These are phyloP conservation scores for Coffea canephora DNA, from an alignment of 257 asterid genomes.

Conservation along the genomic window DNA sequence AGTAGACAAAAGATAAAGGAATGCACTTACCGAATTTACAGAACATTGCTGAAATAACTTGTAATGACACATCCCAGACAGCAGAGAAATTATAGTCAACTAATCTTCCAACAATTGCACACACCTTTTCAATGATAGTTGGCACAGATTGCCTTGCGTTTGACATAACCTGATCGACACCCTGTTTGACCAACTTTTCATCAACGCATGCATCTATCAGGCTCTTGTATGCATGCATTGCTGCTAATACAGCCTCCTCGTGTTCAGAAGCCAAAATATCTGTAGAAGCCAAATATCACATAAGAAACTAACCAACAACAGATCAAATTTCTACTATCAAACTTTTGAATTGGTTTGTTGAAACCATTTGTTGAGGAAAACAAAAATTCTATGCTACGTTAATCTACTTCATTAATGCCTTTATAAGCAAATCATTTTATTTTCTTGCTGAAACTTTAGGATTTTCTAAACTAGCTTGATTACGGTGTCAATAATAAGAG, in stretches of 20 bases:
- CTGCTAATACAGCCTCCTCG: constrained; percentile 77
- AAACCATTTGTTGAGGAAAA: background rate
- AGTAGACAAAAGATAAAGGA: constrained; percentile 11
- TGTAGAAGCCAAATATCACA: constrained; percentile 29
- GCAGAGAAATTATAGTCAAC: constrained; percentile 69
- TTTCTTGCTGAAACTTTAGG: background rate
- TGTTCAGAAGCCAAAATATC: constrained; percentile 83
- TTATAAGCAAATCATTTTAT: background rate
- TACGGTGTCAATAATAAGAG: background rate
- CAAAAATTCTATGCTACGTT: background rate
- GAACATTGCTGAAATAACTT: constrained; percentile 73
- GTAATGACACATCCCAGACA: constrained; percentile 84
- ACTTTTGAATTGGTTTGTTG: background rate
- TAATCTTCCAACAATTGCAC: constrained; percentile 77
- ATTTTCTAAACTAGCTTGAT: background rate
- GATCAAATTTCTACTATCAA: background rate
- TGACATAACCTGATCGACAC: constrained; percentile 51
- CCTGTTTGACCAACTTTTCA: constrained; percentile 66
- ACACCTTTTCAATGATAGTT: constrained; percentile 74
- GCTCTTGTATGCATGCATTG: constrained; percentile 69
- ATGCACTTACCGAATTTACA: constrained; percentile 71
- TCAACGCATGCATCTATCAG: constrained; percentile 74
- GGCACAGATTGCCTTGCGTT: constrained; percentile 63
- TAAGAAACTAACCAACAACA: background rate
- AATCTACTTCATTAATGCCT: background rate